Evolutionary conservation across 108 stramenopile species (phyloP), one percentile per base, ranked within the genome.

Genomic region (Cyclostephanos tholiformis): DNA sequence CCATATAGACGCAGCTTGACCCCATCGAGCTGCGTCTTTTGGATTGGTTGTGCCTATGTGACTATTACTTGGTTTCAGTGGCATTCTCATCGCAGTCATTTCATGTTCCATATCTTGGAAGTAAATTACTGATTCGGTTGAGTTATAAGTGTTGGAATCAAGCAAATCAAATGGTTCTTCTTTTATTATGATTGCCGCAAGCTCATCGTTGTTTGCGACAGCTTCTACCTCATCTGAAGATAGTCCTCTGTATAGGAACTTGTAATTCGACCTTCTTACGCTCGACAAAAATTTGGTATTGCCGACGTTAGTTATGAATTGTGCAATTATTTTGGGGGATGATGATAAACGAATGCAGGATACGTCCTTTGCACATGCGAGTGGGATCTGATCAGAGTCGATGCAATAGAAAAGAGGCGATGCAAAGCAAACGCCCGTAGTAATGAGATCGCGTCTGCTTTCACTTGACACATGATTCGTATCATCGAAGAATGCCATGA

Each of bases 41-140:
- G 78, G 78, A 39, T 78, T 75, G 13, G 82, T 83, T 65, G 78
- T 75, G 49, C 57, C 82, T 19, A 83, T 30, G 43, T 83, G 82
- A 23, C 56, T 60, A 79, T 83, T 83, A 14, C 70, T 65, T 29
- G 82, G 82, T 61, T 76, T 79, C 48, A 83, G 56, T 43, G 38
- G 50, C 52, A 62, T 63, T 46, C 63, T 44, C n/a, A 38, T 44
- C 36, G 60, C 71, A 36, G 35, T 36, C 77, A 83, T 75, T 75
- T 73, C 36, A 17, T 65, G 39, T 43, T 83, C 82, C 16, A 83
- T 64, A 19, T 20, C n/a, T 66, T 69, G 78, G 61, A 83, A 83
- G 51, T 79, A 83, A 4, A 52, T 10, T n/a, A 67, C 82, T n/a
- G 78, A 78, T 27, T 74, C 74, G 3, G 44, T 43, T 16, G 82